Conservation (phyloP, 768 basidiomycete species). For the Lentinula detonsa region DNA sequence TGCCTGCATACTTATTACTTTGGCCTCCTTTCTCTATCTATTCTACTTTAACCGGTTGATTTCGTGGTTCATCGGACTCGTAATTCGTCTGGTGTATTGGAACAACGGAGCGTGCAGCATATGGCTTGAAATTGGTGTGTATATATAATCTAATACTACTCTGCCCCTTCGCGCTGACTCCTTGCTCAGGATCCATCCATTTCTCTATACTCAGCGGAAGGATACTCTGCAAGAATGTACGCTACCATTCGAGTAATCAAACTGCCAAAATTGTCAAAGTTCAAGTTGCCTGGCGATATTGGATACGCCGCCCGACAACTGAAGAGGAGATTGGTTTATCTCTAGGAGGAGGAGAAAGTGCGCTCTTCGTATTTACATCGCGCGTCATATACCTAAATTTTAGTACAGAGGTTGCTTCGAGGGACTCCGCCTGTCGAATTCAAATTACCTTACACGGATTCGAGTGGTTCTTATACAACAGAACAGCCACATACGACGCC, state of each 20-base stretch:
- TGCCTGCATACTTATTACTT: slow-evolving; percentile 52
- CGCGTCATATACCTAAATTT: slow-evolving; percentile 2
- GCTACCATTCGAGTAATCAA: slow-evolving; percentile 91
- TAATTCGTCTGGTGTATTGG: slow-evolving; percentile 75
- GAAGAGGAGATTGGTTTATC: slow-evolving; percentile 57
- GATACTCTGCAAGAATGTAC: slow-evolving; percentile 81
- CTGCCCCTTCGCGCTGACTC: background rate
- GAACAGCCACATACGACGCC: slow-evolving; percentile 82
- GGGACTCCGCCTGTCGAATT: slow-evolving; percentile 67
- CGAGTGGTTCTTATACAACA: slow-evolving; percentile 92
- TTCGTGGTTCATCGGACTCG: slow-evolving; percentile 57
- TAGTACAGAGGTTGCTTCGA: slow-evolving; percentile 26
- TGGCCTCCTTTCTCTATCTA: slow-evolving; percentile 62
- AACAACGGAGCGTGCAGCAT: slow-evolving; percentile 66
- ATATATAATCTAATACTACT: background rate
- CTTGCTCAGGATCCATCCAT: slow-evolving; percentile 72
- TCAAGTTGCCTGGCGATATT: slow-evolving; percentile 90
- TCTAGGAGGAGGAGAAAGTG: slow-evolving; percentile 49
- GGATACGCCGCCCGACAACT: slow-evolving; percentile 77
- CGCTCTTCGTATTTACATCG: slow-evolving; percentile 16
- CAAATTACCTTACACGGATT: slow-evolving; percentile 77
- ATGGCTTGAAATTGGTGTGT: slow-evolving; percentile 79
- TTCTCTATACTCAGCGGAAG: slow-evolving; percentile 84
- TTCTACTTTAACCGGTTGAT: slow-evolving; percentile 92
- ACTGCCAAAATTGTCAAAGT: slow-evolving; percentile 80